Conservation (phyloP, 768 basidiomycete genomes). For the Hygrocybe coccinea region DNA sequence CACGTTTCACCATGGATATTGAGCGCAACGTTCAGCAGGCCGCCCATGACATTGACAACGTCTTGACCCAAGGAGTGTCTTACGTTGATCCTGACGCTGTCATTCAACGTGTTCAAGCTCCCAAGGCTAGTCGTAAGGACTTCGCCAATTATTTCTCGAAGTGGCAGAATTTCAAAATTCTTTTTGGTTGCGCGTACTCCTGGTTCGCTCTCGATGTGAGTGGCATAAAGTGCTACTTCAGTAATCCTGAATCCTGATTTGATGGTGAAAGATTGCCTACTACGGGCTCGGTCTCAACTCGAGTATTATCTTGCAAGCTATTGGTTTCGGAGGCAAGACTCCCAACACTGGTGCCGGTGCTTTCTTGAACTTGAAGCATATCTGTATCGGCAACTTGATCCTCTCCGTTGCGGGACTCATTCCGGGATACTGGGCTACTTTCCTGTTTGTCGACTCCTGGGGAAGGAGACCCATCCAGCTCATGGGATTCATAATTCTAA, state of each 20-base stretch:
- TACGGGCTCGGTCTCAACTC: constrained; percentile 88
- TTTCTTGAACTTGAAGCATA: constrained; percentile 57
- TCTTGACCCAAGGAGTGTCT: constrained; percentile 47
- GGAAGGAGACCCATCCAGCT: constrained; percentile 80
- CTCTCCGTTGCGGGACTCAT: constrained; percentile 74
- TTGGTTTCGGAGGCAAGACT: constrained; percentile 59
- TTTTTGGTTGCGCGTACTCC: constrained; percentile 72
- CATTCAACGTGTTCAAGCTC: constrained; percentile 59
- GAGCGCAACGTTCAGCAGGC: constrained; percentile 80
- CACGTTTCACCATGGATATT: constrained; percentile 88
- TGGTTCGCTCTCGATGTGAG: constrained; percentile 86
- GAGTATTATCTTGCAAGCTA: constrained; percentile 65
- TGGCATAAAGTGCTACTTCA: constrained; percentile 11
- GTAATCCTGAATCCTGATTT: neutral
- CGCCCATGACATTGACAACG: constrained; percentile 63
- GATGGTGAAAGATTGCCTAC: constrained; percentile 60
- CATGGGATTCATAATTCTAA: constrained; percentile 69
- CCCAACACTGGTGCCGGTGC: constrained; percentile 35
- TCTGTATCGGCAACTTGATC: constrained; percentile 72
- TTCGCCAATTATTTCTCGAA: constrained; percentile 64
- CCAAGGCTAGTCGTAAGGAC: constrained; percentile 63
- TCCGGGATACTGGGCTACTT: constrained; percentile 70
- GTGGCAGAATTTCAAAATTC: constrained; percentile 75
- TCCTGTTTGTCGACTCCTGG: constrained; percentile 68
- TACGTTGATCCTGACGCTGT: constrained; percentile 51